phyloP scores from a whole-genome alignment of 1,284 basidiomycete species.

The Apiotrichum domesticum region DNA sequence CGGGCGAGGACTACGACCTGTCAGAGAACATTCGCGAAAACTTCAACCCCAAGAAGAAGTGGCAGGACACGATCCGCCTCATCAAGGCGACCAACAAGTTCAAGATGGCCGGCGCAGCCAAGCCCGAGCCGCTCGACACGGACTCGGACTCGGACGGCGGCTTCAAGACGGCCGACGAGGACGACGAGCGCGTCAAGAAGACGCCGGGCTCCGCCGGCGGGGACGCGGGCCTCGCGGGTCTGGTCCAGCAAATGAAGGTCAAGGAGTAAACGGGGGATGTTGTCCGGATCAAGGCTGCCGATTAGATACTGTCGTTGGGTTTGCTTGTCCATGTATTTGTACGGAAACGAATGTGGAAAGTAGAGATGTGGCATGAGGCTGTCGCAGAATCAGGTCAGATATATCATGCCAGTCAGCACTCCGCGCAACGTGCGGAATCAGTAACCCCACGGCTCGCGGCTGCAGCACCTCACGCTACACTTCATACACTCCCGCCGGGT shows the following conservation, averaged over 20 bases:
- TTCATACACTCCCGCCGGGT: no score
- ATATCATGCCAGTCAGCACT: no score
- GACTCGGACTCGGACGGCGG: slow-evolving; percentile 4
- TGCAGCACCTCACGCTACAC: no score
- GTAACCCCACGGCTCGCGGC: no score
- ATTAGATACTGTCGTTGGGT: no score
- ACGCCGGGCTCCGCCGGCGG: background rate
- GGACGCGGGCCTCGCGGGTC: background rate
- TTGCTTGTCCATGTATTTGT: no score
- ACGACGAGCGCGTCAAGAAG: background rate
- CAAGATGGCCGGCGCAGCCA: background rate
- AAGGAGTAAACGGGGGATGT: no score
- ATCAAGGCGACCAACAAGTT: slow-evolving; percentile 9
- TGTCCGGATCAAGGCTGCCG: no score
- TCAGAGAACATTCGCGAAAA: slow-evolving; percentile 64
- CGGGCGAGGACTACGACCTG: slow-evolving; percentile 62
- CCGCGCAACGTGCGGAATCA: no score
- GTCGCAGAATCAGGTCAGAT: background rate
- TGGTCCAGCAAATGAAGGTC: background rate
- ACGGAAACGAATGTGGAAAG: background rate
- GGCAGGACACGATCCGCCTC: slow-evolving; percentile 29
- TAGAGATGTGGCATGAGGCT: background rate
- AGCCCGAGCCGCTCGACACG: slow-evolving; percentile 4
- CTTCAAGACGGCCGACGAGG: slow-evolving; percentile 5
- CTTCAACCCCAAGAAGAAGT: slow-evolving; percentile 39